Base-by-base conservation (phyloP, 139 green algal genomes). In the Chlamydomonas schloesseri region DNA sequence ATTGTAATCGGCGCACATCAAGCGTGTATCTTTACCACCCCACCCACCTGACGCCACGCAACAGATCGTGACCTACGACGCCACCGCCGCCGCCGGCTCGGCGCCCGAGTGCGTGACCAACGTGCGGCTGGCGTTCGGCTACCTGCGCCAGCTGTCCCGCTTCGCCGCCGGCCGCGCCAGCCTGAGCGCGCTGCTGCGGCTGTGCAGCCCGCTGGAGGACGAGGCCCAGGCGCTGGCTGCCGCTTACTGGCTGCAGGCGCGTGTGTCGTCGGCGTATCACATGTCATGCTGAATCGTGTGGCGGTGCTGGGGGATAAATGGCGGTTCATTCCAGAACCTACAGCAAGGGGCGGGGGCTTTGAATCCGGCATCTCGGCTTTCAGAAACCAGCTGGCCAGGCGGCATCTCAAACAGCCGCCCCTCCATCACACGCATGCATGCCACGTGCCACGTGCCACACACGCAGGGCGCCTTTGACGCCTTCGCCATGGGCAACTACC, bases 401-500 rank as follows among this genome's bases (percentile, higher is more conserved):
- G n/a, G n/a, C n/a, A n/a, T n/a, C n/a, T n/a, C n/a, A n/a, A n/a
- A n/a, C n/a, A n/a, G n/a, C n/a, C n/a, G n/a, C n/a, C n/a, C n/a
- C n/a, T n/a, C n/a, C 58, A 28, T 18, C 15, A 24, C 28, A 20
- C 17, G 11, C 47, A 24, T 24, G 8, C 67, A 29, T 50, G n/a
- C 31, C 31, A n/a, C 67, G 2, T 10, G 15, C 31, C 37, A 3
- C 14, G 9, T n/a, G n/a, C n/a, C n/a, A n/a, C n/a, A n/a, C n/a
- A 13, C 10, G 0, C 84, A 94, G 92, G 90, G 84, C 37, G 92
- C 93, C 1, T 97, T 95, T 71, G 94, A 97, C 88, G 91, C 91
- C 15, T 94, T 92, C 37, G 93, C 94, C 18, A 98, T 98, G 95
- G 94, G 91, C 65, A 94, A 95, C 84, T 96, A 93, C 79, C 95